Evolutionary conservation across 2,329 filamentous ascomycete genomes (phyloP).

Genomic region (Aspergillus persii): DNA sequence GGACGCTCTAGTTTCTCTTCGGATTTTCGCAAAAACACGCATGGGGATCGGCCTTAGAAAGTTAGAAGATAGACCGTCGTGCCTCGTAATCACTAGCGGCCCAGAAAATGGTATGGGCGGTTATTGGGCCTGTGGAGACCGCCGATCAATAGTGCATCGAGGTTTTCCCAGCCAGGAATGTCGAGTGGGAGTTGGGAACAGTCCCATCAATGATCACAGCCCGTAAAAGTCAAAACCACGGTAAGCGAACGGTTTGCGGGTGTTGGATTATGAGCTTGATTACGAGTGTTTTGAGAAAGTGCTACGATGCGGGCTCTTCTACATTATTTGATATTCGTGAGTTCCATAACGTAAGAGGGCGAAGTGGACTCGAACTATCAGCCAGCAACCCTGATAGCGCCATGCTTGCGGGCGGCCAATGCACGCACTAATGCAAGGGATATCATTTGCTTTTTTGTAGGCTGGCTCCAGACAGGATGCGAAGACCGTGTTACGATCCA

Average conservation of each 20-base stretch:
- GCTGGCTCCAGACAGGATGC: background rate
- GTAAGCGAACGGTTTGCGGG: background rate
- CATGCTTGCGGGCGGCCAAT: background rate
- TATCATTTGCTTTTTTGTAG: background rate
- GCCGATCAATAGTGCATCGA: conserved; percentile 7
- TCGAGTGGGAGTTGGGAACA: background rate
- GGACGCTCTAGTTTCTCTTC: no score
- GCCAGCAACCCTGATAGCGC: background rate
- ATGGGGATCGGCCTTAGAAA: conserved; percentile 8
- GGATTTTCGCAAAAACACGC: conserved; percentile 7
- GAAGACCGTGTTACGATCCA: background rate
- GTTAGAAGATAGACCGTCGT: conserved; percentile 1
- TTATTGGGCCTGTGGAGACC: conserved; percentile 7
- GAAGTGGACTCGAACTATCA: background rate
- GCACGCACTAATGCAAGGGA: background rate
- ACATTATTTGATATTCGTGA: background rate
- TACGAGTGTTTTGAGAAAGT: no score
- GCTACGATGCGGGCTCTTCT: no score
- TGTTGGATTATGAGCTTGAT: background rate
- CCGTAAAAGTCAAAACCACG: background rate
- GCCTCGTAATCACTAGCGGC: conserved; percentile 13
- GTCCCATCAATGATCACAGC: background rate
- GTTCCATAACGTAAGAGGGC: background rate
- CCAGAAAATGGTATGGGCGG: conserved; percentile 5
- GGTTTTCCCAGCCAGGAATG: background rate